Base-by-base conservation (phyloP, 306 rosid genomes). In the Nissolia schottii region DNA sequence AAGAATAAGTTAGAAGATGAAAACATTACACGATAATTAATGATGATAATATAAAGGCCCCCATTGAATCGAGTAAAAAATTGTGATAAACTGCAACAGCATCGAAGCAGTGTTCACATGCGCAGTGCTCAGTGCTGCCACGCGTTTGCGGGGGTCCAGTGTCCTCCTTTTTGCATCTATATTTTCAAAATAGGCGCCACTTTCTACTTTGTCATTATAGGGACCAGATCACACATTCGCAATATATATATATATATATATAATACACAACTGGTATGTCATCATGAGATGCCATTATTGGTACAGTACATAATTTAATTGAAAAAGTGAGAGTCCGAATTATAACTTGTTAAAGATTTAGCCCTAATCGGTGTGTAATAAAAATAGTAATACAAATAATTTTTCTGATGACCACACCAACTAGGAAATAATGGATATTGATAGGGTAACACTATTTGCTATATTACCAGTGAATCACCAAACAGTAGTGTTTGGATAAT, bases 61-160 rank as follows among this genome's bases (percentile, higher is more conserved):
- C 70, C n/a, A n/a, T 53, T 18, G 32, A 63, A 64, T 38, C 31
- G 29, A 5, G 67, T 63, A 45, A 64, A 46, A 56, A 65, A 73
- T 29, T 60, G 50, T 45, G 60, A 25, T 40, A 3, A 4, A 13
- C 35, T 41, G 74, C 70, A 40, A 16, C 15, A 13, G 2, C 9
- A 35, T 11, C 56, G 4, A 71, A 20, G 68, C 45, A 5, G 9
- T 37, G n/a, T 32, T 56, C 87, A 83, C 87, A 79, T 83, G 87
- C 49, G 25, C 2, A 25, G 70, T 45, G 35, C 25, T 58, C 56
- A 61, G 56, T 75, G 70, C 62, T 29, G 74, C 71, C 84, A 83
- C 84, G 84, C 84, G 84, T 59, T 83, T 7, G 0, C 43, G 0
- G 35, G 35, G 77, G 32, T 64, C 22, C 14, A 66, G 27, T 54